These are phyloP conservation scores for Solanum chacoense DNA, from an alignment of 305 asterid species.

Conservation along the genomic window DNA sequence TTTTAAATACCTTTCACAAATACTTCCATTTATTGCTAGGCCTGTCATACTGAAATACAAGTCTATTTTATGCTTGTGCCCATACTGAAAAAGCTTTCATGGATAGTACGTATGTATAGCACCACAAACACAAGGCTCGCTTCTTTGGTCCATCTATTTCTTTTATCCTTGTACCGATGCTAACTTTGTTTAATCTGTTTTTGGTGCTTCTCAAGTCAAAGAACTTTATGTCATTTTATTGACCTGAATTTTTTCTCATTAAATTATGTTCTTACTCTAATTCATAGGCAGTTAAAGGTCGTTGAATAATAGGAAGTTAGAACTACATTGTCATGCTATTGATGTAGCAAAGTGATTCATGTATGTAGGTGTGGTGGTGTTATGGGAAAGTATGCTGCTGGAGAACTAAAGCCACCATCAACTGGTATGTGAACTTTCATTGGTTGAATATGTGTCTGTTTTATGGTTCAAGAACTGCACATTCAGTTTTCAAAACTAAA, in stretches of 20 bases:
- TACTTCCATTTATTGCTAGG: background rate
- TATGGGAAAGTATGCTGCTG: slow-evolving; percentile 97
- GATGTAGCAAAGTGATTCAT: background rate
- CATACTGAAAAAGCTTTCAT: background rate
- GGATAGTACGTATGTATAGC: background rate
- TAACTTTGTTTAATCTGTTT: background rate
- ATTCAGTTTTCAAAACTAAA: background rate
- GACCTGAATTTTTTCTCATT: background rate
- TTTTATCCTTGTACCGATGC: background rate
- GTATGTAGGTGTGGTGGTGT: slow-evolving; percentile 93
- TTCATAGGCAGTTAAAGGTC: background rate
- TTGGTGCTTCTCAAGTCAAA: slow-evolving; percentile 3
- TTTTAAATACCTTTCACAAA: background rate
- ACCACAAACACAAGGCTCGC: background rate
- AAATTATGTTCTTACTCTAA: background rate
- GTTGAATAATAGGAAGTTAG: background rate
- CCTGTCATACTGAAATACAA: background rate
- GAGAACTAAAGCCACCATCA: slow-evolving; percentile 91
- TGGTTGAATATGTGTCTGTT: background rate
- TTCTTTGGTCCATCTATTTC: background rate
- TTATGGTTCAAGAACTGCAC: background rate
- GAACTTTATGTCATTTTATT: background rate
- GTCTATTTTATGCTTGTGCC: background rate
- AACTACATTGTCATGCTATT: slow-evolving; percentile 4
- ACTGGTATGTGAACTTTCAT: slow-evolving; percentile 45